phyloP scores from a whole-genome alignment of 2,329 filamentous ascomycete genomes.

The Truncatella angustata region DNA sequence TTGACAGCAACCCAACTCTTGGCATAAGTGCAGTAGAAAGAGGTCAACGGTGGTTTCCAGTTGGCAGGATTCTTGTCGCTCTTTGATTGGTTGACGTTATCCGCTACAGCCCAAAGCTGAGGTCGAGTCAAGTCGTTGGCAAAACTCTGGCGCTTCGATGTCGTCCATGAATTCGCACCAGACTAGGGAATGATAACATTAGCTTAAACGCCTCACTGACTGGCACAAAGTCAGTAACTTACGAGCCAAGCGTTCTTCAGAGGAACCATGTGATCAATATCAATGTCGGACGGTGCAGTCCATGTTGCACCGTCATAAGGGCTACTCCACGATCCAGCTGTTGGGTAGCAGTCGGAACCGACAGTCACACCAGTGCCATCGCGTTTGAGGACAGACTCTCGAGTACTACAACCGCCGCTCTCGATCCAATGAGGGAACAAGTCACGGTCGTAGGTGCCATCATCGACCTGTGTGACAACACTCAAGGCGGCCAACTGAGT shows the following conservation, averaged over 20 bases:
- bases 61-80: not conserved
- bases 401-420: not conserved
- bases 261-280: not conserved
- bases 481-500: constrained; percentile 44
- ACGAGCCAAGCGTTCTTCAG: not conserved
- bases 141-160: not conserved
- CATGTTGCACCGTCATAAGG: not conserved
- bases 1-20: constrained; percentile 1
- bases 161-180: not conserved
- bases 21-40: not conserved
- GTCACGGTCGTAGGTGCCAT: constrained; percentile 49
- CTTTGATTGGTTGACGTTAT: not conserved
- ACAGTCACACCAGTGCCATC: not conserved
- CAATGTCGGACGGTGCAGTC: not conserved
- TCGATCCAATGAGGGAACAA: constrained; percentile 52
- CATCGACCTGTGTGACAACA: constrained; percentile 44
- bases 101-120: not conserved
- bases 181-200: not conserved
- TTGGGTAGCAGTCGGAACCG: not conserved
- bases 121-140: not conserved
- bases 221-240: not conserved
- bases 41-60: not conserved
- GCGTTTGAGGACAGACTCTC: not conserved
- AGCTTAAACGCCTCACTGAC: not conserved
- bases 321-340: not conserved